Conservation (phyloP, 495 filamentous ascomycete genomes). For the Penicillium dipodomyicola region DNA sequence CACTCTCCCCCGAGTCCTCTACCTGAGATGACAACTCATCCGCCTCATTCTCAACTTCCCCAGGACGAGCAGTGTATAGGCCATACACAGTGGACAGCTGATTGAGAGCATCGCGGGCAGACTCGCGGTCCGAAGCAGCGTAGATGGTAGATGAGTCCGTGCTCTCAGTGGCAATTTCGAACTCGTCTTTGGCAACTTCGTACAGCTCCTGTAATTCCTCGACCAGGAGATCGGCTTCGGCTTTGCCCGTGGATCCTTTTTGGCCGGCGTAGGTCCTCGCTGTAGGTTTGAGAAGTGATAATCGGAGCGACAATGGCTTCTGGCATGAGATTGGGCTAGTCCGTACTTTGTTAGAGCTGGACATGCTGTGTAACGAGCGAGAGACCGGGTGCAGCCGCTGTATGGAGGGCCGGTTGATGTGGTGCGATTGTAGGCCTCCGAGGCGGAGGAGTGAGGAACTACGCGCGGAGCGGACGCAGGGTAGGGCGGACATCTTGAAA, state of each 20-base stretch:
- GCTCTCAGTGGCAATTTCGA: constrained; percentile 49
- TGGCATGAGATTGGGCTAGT: not conserved
- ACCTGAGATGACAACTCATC: constrained; percentile 5
- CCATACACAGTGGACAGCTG: constrained; percentile 37
- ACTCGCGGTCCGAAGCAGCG: constrained; percentile 47
- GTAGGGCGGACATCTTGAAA: not conserved
- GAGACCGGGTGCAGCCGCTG: not conserved
- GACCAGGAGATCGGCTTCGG: constrained; percentile 37
- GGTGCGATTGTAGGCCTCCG: not conserved
- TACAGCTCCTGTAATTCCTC: constrained; percentile 46
- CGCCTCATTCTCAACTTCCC: constrained; percentile 15
- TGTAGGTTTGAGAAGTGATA: not conserved
- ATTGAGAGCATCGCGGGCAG: constrained; percentile 44
- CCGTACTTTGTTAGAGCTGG: not conserved
- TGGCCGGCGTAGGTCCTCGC: not conserved
- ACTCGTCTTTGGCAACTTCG: constrained; percentile 47
- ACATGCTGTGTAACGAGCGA: not conserved
- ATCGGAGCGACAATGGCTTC: not conserved
- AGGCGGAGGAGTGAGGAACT: not conserved
- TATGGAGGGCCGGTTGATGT: not conserved
- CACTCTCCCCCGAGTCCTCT: constrained; percentile 8
- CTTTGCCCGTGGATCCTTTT: constrained; percentile 9
- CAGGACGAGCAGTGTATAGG: constrained; percentile 31
- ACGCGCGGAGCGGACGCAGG: not conserved
- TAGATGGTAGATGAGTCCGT: constrained; percentile 45